Percentiles rank a stretch among this genome's conserved stretches.
These are phyloP conservation scores for Dactylorhiza incarnata DNA, from an alignment of 106 monocot species.

Conservation along the genomic window DNA sequence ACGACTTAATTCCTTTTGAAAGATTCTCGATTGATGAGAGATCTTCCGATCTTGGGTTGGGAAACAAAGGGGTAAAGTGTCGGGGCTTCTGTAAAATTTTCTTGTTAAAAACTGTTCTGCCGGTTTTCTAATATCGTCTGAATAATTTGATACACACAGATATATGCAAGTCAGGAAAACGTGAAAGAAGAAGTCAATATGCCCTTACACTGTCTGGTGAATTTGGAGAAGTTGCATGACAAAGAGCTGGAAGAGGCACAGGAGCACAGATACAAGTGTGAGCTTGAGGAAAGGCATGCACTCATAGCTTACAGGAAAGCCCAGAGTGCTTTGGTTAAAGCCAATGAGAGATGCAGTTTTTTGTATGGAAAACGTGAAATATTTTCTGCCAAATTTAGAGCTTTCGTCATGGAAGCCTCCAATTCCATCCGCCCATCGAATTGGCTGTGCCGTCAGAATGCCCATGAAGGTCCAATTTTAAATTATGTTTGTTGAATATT, in stretches of 20 bases:
- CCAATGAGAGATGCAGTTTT: slow-evolving; percentile 64
- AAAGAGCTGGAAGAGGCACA: slow-evolving; percentile 93
- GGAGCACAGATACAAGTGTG: slow-evolving; percentile 62
- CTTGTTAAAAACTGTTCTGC: neutral
- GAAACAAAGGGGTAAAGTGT: slow-evolving; percentile 19
- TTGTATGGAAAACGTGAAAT: slow-evolving; percentile 70
- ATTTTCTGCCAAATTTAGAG: slow-evolving; percentile 45
- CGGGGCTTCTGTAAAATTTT: neutral
- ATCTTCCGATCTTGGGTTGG: neutral
- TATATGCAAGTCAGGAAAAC: slow-evolving; percentile 16
- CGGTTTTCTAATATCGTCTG: neutral
- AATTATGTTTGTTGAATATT: slow-evolving; percentile 3
- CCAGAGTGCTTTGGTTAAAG: slow-evolving; percentile 68
- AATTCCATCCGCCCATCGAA: slow-evolving; percentile 25
- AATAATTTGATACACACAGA: neutral
- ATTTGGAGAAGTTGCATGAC: slow-evolving; percentile 72
- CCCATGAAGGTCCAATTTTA: slow-evolving; percentile 10
- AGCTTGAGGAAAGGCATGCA: slow-evolving; percentile 75
- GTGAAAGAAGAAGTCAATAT: slow-evolving; percentile 9
- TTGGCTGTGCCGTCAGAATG: slow-evolving; percentile 25
- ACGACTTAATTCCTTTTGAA: neutral
- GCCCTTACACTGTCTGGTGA: slow-evolving; percentile 42
- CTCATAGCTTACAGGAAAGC: slow-evolving; percentile 72
- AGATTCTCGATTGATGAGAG: slow-evolving; percentile 1
- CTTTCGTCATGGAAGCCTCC: slow-evolving; percentile 36